These are phyloP conservation scores for Mycena amicta DNA, from an alignment of 768 basidiomycete genomes.

Conservation along the genomic window DNA sequence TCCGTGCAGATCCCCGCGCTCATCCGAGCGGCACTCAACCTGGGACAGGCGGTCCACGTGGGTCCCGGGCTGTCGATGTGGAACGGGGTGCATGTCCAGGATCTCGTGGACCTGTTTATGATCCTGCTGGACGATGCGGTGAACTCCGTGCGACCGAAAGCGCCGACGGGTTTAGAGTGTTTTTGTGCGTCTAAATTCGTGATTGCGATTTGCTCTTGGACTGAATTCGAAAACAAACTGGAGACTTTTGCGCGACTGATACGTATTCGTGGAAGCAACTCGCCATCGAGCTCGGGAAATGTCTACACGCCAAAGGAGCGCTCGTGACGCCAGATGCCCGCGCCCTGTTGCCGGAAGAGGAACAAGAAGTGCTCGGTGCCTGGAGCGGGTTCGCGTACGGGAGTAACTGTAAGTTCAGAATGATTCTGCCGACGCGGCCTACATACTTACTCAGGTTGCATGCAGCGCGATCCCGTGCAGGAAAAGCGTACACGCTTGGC, in stretches of 20 bases:
- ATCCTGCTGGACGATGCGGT: constrained; percentile 32
- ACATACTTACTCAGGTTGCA: not conserved
- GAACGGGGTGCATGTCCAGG: constrained; percentile 22
- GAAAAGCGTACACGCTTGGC: constrained; percentile 16
- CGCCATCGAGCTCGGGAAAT: constrained; percentile 12
- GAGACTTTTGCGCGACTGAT: constrained; percentile 20
- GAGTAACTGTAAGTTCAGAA: constrained; percentile 17
- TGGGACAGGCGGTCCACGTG: constrained; percentile 13
- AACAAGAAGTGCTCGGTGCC: constrained; percentile 10
- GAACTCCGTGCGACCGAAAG: constrained; percentile 8
- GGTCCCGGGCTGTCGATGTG: constrained; percentile 20
- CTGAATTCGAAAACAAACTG: not conserved
- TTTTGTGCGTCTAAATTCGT: constrained; percentile 17
- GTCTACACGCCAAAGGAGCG: constrained; percentile 14
- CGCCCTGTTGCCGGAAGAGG: constrained; percentile 10
- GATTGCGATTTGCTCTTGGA: too few species aligned
- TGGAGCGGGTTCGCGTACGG: constrained; percentile 24
- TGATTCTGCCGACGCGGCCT: too few species aligned
- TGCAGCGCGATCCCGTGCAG: constrained; percentile 17
- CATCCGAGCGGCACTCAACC: constrained; percentile 19
- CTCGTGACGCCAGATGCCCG: constrained; percentile 17
- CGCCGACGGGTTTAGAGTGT: constrained; percentile 19
- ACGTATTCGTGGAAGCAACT: constrained; percentile 19
- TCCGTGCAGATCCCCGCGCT: constrained; percentile 24
- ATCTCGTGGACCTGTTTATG: constrained; percentile 27